Evolutionary conservation across 139 green algal genomes (phyloP).

Genomic region (Microglena sp.): DNA sequence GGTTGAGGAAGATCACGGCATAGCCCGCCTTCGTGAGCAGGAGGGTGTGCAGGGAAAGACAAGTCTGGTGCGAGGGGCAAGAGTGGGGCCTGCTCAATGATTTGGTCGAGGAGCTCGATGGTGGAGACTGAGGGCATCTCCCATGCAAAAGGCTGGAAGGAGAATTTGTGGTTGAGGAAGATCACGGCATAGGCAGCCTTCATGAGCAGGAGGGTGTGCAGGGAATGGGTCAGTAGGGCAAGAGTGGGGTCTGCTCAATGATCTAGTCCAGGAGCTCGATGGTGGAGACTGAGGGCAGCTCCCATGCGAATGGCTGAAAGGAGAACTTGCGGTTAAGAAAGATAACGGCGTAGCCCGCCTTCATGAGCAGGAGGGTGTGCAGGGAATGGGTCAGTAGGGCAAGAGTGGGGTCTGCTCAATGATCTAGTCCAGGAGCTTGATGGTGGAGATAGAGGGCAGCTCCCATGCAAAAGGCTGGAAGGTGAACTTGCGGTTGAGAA

Average conservation of each 20-base stretch:
- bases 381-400: too few relatives aligned
- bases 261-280: constrained; percentile 23
- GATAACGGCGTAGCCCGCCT: constrained; percentile 86
- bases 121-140: constrained; percentile 25
- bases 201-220: too few relatives aligned
- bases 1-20: constrained; percentile 84
- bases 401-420: too few relatives aligned
- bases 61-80: too few relatives aligned
- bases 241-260: too few relatives aligned
- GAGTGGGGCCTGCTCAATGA: too few relatives aligned
- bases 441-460: constrained; percentile 22
- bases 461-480: constrained; percentile 73
- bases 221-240: too few relatives aligned
- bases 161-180: constrained; percentile 70
- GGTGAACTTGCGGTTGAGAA: constrained; percentile 68
- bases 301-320: constrained; percentile 72
- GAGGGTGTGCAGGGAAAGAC: too few relatives aligned
- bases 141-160: constrained; percentile 76
- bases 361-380: too few relatives aligned
- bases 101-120: constrained; percentile 23
- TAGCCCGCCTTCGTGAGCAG: constrained; percentile 89
- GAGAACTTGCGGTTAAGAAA: constrained; percentile 75
- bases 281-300: constrained; percentile 25
- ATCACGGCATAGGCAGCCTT: constrained; percentile 86
- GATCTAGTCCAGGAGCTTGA: constrained; percentile 25